Evolutionary conservation across 805 yeast species (phyloP).

Genomic region (baker's yeast (Saccharomyces cerevisiae)): DNA sequence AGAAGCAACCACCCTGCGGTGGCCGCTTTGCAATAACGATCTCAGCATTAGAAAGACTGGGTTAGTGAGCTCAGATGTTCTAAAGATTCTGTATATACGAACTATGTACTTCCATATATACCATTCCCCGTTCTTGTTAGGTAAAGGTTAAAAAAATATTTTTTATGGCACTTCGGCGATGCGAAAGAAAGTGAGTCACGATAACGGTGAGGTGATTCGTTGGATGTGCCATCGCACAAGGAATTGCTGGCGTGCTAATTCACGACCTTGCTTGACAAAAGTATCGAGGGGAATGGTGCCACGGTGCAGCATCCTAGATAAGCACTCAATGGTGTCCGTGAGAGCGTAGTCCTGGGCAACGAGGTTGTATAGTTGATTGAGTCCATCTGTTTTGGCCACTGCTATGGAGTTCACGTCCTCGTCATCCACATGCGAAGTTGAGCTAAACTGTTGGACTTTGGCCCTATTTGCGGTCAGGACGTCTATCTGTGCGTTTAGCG

Average conservation of each 20-base stretch:
- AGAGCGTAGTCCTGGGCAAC: conserved; percentile 62
- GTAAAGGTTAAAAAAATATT: not conserved
- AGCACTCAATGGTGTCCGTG: conserved; percentile 55
- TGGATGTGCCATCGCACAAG: conserved; percentile 39
- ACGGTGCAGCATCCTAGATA: conserved; percentile 27
- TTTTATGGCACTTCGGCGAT: not conserved
- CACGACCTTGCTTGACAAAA: conserved; percentile 37
- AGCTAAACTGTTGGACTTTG: conserved; percentile 23
- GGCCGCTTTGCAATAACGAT: conserved; percentile 8
- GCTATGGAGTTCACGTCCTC: conserved; percentile 16
- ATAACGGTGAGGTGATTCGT: conserved; percentile 29
- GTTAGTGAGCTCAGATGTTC: not conserved
- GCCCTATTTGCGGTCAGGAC: conserved; percentile 26
- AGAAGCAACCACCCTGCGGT: conserved; percentile 2
- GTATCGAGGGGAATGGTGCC: conserved; percentile 17
- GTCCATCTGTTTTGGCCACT: conserved; percentile 42
- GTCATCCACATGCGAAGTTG: not conserved
- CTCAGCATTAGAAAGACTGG: conserved; percentile 8
- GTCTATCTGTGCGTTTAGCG: conserved; percentile 25
- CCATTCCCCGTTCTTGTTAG: not conserved
- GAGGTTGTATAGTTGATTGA: conserved; percentile 43
- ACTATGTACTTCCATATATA: not conserved
- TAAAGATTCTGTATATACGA: not conserved
- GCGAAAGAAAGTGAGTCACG: conserved; percentile 24
- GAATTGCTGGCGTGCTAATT: conserved; percentile 59